These are phyloP conservation scores for Aspergillus sp. DNA, from an alignment of 2,329 filamentous ascomycete genomes.

Conservation along the genomic window DNA sequence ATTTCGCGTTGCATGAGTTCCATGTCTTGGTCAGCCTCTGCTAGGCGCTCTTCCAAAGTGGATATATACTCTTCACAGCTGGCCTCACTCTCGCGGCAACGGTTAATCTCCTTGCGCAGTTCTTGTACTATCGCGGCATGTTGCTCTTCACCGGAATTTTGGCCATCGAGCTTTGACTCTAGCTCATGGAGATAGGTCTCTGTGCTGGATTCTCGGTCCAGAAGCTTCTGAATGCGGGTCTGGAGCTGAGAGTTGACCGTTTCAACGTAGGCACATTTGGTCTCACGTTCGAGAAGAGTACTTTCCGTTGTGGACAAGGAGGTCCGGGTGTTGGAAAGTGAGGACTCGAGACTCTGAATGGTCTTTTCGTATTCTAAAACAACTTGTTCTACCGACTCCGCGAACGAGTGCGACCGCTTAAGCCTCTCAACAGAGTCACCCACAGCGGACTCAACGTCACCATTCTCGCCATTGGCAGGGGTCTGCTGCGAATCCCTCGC, in stretches of 20 bases:
- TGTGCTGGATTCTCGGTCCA: slow-evolving; percentile 87
- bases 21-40: slow-evolving; percentile 92
- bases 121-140: slow-evolving; percentile 82
- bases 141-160: slow-evolving; percentile 89
- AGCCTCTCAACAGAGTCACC: slow-evolving; percentile 81
- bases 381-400: slow-evolving; percentile 91
- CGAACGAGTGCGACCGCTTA: slow-evolving; percentile 93
- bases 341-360: slow-evolving; percentile 89
- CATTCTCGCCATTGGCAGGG: slow-evolving; percentile 39
- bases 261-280: slow-evolving; percentile 88
- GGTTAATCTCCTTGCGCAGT: slow-evolving; percentile 84
- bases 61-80: slow-evolving; percentile 96
- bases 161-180: slow-evolving; percentile 85
- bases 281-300: slow-evolving; percentile 85
- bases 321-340: slow-evolving; percentile 81
- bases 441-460: slow-evolving; percentile 55
- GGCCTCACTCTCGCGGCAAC: slow-evolving; percentile 84
- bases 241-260: slow-evolving; percentile 90
- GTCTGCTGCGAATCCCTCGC: slow-evolving; percentile 72
- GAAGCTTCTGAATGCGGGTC: slow-evolving; percentile 82
- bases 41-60: slow-evolving; percentile 89
- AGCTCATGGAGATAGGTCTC: slow-evolving; percentile 92
- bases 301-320: slow-evolving; percentile 84
- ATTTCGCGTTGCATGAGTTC: slow-evolving; percentile 98
- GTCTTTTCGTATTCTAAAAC: slow-evolving; percentile 98